These are phyloP conservation scores for Croton laevigatus DNA, from an alignment of 441 rosid genomes.

Conservation along the genomic window DNA sequence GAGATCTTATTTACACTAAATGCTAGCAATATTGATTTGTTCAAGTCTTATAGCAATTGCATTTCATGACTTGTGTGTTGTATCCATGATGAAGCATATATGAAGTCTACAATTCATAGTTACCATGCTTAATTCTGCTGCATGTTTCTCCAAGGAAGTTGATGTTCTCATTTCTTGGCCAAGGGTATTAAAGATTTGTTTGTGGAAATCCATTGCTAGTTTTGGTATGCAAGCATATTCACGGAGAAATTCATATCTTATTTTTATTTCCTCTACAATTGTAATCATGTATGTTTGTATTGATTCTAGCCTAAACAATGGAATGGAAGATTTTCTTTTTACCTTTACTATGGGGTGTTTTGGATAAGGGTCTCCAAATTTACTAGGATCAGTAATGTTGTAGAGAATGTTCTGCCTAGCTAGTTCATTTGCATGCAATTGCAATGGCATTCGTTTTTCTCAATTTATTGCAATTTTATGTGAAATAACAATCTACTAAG, in stretches of 20 bases:
- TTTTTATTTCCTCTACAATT: not conserved
- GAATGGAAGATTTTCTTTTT: not conserved
- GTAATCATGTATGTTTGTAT: not conserved
- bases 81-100: not conserved
- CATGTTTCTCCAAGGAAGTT: not conserved
- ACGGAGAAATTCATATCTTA: not conserved
- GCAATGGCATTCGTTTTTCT: not conserved
- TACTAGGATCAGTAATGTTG: not conserved
- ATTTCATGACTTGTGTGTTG: not conserved
- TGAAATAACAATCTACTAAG: constrained; percentile 25
- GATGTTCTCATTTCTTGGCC: not conserved
- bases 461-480: constrained; percentile 14
- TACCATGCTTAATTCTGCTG: not conserved
- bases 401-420: not conserved
- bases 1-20: not conserved
- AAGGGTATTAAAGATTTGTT: not conserved
- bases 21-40: not conserved
- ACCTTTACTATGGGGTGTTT: not conserved
- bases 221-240: not conserved
- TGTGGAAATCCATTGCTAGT: not conserved
- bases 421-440: not conserved
- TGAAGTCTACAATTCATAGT: no score
- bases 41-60: not conserved
- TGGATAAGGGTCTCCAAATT: not conserved
- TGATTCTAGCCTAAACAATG: not conserved